Evolutionary conservation across 768 basidiomycete species (phyloP).

Genomic region (Lepiota venenata): DNA sequence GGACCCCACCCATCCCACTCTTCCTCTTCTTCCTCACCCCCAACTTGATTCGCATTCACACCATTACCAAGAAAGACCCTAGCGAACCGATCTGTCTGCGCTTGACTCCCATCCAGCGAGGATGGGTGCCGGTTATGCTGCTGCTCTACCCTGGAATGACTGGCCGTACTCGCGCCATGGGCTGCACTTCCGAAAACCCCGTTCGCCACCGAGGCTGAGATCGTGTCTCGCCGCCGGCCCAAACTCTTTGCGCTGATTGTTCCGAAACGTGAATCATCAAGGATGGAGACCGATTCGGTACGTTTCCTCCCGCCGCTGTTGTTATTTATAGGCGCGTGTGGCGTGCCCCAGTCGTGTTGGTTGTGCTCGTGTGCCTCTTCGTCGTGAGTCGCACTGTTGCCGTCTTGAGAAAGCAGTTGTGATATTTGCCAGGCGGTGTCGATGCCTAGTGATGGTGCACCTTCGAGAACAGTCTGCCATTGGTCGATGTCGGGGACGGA

Average conservation of each 20-base stretch:
- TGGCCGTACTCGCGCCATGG: too few relatives aligned
- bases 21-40: background rate
- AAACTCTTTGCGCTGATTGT: slow-evolving; percentile 2
- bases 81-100: slow-evolving; percentile 5
- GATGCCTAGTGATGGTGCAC: background rate
- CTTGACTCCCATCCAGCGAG: slow-evolving; percentile 5
- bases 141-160: too few relatives aligned
- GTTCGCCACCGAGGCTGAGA: background rate
- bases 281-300: slow-evolving; percentile 7
- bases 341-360: slow-evolving; percentile 4
- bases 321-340: background rate
- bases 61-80: background rate
- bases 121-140: background rate
- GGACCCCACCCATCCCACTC: slow-evolving; percentile 9
- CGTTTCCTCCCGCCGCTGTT: slow-evolving; percentile 1
- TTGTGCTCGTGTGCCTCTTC: background rate
- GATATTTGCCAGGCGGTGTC: slow-evolving; percentile 7
- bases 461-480: slow-evolving; percentile 1
- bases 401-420: background rate
- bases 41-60: background rate
- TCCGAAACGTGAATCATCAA: slow-evolving; percentile 4
- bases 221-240: slow-evolving; percentile 2
- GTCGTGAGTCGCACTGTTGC: background rate
- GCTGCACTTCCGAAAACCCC: too few relatives aligned
- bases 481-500: background rate